Evolutionary conservation across 805 yeast species (phyloP).

Genomic region (Candida orba): DNA sequence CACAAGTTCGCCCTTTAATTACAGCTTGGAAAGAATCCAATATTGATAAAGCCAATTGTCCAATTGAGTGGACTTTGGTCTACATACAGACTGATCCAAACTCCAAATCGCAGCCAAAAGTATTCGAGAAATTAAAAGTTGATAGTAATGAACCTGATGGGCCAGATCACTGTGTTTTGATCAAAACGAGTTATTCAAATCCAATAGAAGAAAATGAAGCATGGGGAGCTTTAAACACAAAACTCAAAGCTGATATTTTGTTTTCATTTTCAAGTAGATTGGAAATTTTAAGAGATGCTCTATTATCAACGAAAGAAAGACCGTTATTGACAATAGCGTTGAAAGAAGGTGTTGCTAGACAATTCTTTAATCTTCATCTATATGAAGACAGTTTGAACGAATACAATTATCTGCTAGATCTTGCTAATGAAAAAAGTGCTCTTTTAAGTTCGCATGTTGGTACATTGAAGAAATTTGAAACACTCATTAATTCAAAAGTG

Average conservation of each 20-base stretch:
- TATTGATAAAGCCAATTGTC: slow-evolving; percentile 31
- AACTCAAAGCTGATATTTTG: slow-evolving; percentile 43
- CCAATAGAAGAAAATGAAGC: slow-evolving; percentile 36
- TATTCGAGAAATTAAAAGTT: slow-evolving; percentile 45
- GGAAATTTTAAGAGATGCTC: slow-evolving; percentile 5
- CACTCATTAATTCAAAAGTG: neutral
- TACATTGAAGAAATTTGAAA: neutral
- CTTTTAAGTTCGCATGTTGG: neutral
- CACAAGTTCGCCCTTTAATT: slow-evolving; percentile 75
- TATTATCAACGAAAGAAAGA: neutral
- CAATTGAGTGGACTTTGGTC: slow-evolving; percentile 58
- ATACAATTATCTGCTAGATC: slow-evolving; percentile 38
- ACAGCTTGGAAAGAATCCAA: slow-evolving; percentile 64
- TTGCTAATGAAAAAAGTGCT: slow-evolving; percentile 21
- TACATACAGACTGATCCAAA: slow-evolving; percentile 35
- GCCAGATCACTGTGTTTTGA: slow-evolving; percentile 32
- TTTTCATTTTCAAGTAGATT: slow-evolving; percentile 47
- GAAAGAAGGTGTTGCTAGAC: slow-evolving; percentile 44
- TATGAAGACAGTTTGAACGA: slow-evolving; percentile 52
- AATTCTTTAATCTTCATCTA: slow-evolving; percentile 48
- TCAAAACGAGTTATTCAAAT: slow-evolving; percentile 19
- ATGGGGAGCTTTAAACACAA: slow-evolving; percentile 40
- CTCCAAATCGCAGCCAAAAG: slow-evolving; percentile 37
- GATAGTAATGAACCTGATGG: slow-evolving; percentile 35
- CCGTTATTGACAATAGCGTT: slow-evolving; percentile 24